A percentile compares a stretch with the other conserved stretches of the same genome.
phyloP scores from a whole-genome alignment of 2,329 filamentous ascomycete species.

The Nannizziopsis barbatae region DNA sequence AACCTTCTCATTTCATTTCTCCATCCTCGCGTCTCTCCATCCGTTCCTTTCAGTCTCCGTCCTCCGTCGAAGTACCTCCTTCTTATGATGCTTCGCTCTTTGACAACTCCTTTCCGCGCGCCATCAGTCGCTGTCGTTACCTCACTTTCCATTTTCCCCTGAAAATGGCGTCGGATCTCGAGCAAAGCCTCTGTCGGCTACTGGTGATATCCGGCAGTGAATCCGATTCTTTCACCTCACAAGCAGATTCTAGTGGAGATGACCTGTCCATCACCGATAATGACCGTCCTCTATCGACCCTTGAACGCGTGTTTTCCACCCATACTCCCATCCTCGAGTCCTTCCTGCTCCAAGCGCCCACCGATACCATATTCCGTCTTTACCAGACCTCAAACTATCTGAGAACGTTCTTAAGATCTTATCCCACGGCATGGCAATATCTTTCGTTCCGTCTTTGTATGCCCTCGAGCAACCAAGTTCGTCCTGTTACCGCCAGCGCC shows the following conservation, averaged over 20 bases:
- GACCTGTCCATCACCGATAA: neutral
- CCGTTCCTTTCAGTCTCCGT: neutral
- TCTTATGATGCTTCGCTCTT: constrained; percentile 9
- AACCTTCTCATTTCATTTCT: neutral
- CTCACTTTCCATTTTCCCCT: neutral
- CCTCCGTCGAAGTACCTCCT: neutral
- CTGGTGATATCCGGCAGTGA: constrained; percentile 1
- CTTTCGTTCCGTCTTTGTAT: constrained; percentile 46
- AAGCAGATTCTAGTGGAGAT: constrained; percentile 2
- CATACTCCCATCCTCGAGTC: constrained; percentile 50
- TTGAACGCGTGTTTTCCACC: constrained; percentile 46
- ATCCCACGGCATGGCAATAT: constrained; percentile 50
- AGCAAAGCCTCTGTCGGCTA: constrained; percentile 1
- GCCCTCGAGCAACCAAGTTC: constrained; percentile 29
- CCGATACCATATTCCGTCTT: constrained; percentile 45
- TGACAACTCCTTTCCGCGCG: neutral
- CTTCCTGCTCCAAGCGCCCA: constrained; percentile 47
- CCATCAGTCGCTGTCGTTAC: neutral
- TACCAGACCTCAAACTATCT: constrained; percentile 49
- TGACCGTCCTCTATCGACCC: constrained; percentile 29
- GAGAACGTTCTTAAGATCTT: constrained; percentile 43
- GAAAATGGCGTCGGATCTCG: constrained; percentile 7
- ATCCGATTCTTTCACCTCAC: constrained; percentile 3
- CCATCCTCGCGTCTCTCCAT: constrained; percentile 1
- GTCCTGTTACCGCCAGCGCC: constrained; percentile 23